Percentiles rank a stretch among this genome's conserved stretches.
Conservation (phyloP, 768 basidiomycete genomes). For the Solioccasus polychromus region DNA sequence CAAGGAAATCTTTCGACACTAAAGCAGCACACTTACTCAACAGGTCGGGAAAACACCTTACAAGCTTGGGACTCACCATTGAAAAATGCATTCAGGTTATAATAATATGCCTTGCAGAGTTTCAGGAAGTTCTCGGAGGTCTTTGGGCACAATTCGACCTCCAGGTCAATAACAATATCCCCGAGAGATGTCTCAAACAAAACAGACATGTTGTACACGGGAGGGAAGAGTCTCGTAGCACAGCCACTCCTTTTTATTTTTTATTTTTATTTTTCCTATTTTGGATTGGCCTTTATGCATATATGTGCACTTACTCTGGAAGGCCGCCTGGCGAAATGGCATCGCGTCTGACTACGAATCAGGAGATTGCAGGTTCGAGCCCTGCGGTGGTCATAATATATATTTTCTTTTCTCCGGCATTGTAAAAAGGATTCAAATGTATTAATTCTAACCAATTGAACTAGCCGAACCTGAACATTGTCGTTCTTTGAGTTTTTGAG, state of each 20-base stretch:
- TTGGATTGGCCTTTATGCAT: no score
- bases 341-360: conserved; percentile 95
- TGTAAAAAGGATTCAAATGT: no score
- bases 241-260: no score
- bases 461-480: conserved; percentile 61
- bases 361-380: conserved; percentile 94
- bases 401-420: no score
- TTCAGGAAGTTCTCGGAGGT: conserved; percentile 97
- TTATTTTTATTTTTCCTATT: no score
- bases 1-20: conserved; percentile 98
- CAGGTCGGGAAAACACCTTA: neutral
- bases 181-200: conserved; percentile 96
- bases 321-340: conserved; percentile 93
- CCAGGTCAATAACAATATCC: conserved; percentile 94
- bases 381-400: conserved; percentile 90
- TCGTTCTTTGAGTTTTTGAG: no score
- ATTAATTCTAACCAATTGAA: conserved; percentile 92
- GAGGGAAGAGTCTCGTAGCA: no score
- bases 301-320: no score
- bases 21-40: conserved; percentile 3
- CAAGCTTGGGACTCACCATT: conserved; percentile 74
- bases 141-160: conserved; percentile 85
- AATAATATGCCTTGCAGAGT: conserved; percentile 95
- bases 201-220: conserved; percentile 98
- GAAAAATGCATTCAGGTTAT: conserved; percentile 96